phyloP scores from a whole-genome alignment of 2,329 filamentous ascomycete species.

The Hymenoscyphus occultus region DNA sequence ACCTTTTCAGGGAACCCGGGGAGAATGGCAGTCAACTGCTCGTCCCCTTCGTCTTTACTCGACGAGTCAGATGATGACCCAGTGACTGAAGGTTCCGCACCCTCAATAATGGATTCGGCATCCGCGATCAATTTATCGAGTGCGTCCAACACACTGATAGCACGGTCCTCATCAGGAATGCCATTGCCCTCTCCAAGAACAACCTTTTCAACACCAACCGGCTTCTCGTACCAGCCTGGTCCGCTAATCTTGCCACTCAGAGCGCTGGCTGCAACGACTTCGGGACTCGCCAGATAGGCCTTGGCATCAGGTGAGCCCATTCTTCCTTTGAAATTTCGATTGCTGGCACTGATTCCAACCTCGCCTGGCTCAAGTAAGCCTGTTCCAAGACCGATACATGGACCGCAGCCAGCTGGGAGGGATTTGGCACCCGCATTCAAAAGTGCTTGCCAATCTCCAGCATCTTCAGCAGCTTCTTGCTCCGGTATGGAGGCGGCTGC shows the following conservation, averaged over 20 bases:
- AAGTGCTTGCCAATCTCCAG: conserved; percentile 81
- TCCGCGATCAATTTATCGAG: conserved; percentile 69
- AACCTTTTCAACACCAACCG: conserved; percentile 64
- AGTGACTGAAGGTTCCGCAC: conserved; percentile 35
- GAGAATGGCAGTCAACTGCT: conserved; percentile 63
- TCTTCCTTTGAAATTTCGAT: conserved; percentile 88
- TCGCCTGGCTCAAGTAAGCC: conserved; percentile 83
- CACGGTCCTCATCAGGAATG: conserved; percentile 59
- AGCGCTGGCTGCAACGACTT: conserved; percentile 89
- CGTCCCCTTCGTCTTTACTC: conserved; percentile 37
- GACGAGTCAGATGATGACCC: conserved; percentile 29
- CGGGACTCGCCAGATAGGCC: conserved; percentile 84
- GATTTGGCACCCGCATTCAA: conserved; percentile 73
- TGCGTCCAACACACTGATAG: conserved; percentile 65
- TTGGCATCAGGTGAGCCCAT: conserved; percentile 80
- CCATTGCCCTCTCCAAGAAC: conserved; percentile 71
- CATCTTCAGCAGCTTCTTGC: conserved; percentile 72
- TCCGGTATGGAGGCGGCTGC: conserved; percentile 79
- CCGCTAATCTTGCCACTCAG: conserved; percentile 69
- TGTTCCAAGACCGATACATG: conserved; percentile 78
- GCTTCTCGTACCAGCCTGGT: conserved; percentile 74
- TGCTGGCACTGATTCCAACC: conserved; percentile 77
- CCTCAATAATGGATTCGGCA: conserved; percentile 50
- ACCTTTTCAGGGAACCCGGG: conserved; percentile 85
- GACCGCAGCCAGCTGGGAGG: conserved; percentile 72